Evolutionary conservation across 2,329 filamentous ascomycete genomes (phyloP).

Genomic region (Calcarisporium arbuscula): DNA sequence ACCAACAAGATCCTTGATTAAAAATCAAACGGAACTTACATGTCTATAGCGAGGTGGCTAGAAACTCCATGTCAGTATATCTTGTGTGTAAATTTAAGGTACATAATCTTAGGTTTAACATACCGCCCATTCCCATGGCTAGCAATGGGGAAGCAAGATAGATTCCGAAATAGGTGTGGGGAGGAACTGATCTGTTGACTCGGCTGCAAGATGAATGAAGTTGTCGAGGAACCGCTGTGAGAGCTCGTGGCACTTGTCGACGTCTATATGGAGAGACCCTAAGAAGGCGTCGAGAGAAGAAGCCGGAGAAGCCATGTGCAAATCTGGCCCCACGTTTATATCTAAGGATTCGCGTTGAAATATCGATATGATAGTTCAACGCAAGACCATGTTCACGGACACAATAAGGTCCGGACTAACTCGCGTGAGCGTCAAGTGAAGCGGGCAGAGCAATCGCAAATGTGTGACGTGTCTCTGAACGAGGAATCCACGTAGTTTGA

Average conservation of each 20-base stretch:
- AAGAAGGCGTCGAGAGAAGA: conserved; percentile 38
- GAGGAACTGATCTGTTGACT: conserved; percentile 50
- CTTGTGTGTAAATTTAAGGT: too few relatives aligned
- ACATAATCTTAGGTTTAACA: too few relatives aligned
- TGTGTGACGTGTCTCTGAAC: too few relatives aligned
- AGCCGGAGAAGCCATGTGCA: conserved; percentile 16
- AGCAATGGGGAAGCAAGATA: conserved; percentile 43
- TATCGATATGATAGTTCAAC: too few relatives aligned
- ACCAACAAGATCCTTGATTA: too few relatives aligned
- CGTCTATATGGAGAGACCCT: conserved; percentile 42
- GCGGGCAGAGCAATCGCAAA: too few relatives aligned
- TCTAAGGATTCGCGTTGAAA: conserved; percentile 1
- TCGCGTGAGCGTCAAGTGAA: conserved; percentile 1
- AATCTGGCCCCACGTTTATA: not conserved
- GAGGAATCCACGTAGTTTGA: too few relatives aligned
- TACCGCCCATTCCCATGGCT: conserved; percentile 41
- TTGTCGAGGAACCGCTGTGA: conserved; percentile 39
- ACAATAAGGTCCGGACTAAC: too few relatives aligned
- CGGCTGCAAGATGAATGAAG: conserved; percentile 44
- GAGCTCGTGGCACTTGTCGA: conserved; percentile 37
- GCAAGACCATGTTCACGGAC: too few relatives aligned
- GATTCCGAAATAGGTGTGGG: conserved; percentile 56
- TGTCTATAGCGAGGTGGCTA: conserved; percentile 59
- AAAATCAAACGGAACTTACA: conserved; percentile 38
- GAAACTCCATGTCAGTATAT: too few relatives aligned